Evolutionary conservation across 805 yeast genomes (phyloP), one percentile per base, ranked within the genome.

Genomic region (Pichia scutulata): DNA sequence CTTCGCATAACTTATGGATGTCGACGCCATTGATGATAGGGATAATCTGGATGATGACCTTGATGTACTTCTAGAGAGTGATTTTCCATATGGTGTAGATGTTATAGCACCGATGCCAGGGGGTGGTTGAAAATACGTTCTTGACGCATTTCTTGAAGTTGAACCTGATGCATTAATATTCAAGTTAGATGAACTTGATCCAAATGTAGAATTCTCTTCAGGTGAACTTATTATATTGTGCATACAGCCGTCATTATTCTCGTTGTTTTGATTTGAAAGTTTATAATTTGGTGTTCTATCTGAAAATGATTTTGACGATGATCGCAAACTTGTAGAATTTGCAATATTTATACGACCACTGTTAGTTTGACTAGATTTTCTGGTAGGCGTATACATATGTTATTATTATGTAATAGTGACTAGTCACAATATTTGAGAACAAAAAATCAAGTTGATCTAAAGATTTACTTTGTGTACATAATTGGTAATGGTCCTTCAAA

Each of bases 41-140:
- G 52, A 46, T 16, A 49, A 37, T 10, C 52, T 41, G 2, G 49
- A 49, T 25, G 54, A 53, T 21, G 56, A 53, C 21, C 55, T 47
- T 2, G 54, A 51, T 21, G 52, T 41, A n/a, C 50, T 28, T 40
- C 51, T 21, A 18, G 48, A 44, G 7, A 43, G 25, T 9, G 52
- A 41, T 13, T 40, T 43, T 41, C 39, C 19, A 13, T 44, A 44
- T 9, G 51, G 51, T 12, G 44, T 48, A 23, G 40, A 39, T 25
- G 30, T 18, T 24, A 44, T 14, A 28, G 18, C 28, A 36, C 19
- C 43, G 4, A 42, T 19, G 30, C 33, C 41, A 19, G 50, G 44
- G 9, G 47, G 48, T 40, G 22, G 47, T 24, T 43, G 51, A 18
- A 25, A 44, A 24, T 24, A 43, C 10, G 23, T 19, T 19, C 4